Evolutionary conservation across 1,139 yeast species (phyloP).

Genomic region (Nakaseomyces sp.): DNA sequence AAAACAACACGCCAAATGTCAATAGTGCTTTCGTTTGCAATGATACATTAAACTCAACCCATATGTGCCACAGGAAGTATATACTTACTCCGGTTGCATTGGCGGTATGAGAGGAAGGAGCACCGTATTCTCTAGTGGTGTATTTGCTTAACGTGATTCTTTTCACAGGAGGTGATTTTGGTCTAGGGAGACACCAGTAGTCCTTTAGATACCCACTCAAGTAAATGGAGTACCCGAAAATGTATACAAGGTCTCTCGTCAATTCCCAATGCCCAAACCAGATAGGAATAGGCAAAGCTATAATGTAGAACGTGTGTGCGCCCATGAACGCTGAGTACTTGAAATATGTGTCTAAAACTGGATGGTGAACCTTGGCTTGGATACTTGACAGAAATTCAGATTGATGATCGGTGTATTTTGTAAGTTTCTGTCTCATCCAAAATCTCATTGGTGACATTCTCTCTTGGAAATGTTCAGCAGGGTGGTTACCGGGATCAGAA

Average conservation of each 20-base stretch:
- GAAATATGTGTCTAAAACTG: conserved; percentile 61
- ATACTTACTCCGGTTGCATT: conserved; percentile 75
- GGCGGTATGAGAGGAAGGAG: conserved; percentile 88
- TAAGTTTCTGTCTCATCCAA: conserved; percentile 43
- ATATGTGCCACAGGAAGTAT: conserved; percentile 17
- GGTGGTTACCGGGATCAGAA: conserved; percentile 66
- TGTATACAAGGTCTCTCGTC: conserved; percentile 63
- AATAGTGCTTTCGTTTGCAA: conserved; percentile 8
- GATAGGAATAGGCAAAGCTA: conserved; percentile 74
- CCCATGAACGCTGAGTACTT: conserved; percentile 87
- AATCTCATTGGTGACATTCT: conserved; percentile 53
- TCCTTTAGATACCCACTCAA: conserved; percentile 74
- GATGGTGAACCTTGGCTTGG: conserved; percentile 46
- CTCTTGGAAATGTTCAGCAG: conserved; percentile 54
- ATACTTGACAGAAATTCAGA: conserved; percentile 48
- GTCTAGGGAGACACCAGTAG: conserved; percentile 82
- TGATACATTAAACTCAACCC: conserved; percentile 10
- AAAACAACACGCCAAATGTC: conserved; percentile 32
- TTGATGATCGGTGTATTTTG: conserved; percentile 58
- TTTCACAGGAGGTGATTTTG: conserved; percentile 83
- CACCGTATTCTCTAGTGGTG: conserved; percentile 89
- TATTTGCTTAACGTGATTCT: conserved; percentile 83
- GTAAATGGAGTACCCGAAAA: conserved; percentile 78
- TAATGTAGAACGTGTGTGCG: conserved; percentile 85
- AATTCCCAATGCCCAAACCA: conserved; percentile 67